Percentiles rank a stretch among this genome's conserved stretches.
Conservation (phyloP, 148 eudicot species). For the Salicornia ramosissima region DNA sequence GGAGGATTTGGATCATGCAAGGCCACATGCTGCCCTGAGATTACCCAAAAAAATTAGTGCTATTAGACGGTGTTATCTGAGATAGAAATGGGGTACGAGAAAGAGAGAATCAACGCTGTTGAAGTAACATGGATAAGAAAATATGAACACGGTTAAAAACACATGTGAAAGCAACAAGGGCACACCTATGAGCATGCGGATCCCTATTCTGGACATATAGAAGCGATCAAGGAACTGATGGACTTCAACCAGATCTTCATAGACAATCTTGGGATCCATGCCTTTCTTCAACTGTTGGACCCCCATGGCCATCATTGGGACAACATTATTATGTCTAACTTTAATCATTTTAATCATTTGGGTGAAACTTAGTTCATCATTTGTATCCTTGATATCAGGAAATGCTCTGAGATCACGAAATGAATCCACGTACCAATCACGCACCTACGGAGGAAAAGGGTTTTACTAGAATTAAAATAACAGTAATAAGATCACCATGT, state of each 20-base stretch:
- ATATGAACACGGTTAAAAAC: not conserved
- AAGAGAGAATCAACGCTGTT: not conserved
- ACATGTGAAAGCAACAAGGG: conserved; percentile 12
- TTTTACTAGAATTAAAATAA: not conserved
- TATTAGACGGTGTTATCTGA: conserved; percentile 11
- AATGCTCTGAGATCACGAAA: conserved; percentile 83
- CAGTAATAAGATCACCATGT: not conserved
- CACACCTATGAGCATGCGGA: conserved; percentile 97
- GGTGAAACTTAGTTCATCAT: conserved; percentile 76
- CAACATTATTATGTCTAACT: conserved; percentile 94
- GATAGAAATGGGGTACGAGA: not conserved
- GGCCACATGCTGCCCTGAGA: conserved; percentile 88
- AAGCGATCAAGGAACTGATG: conserved; percentile 95
- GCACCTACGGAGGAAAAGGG: conserved; percentile 44
- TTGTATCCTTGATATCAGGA: conserved; percentile 63
- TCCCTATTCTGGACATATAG: conserved; percentile 94
- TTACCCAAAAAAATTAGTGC: conserved; percentile 19
- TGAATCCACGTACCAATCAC: conserved; percentile 96
- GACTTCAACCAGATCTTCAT: conserved; percentile 63
- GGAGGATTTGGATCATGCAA: conserved; percentile 80
- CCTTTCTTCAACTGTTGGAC: conserved; percentile 84
- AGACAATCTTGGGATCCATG: conserved; percentile 52
- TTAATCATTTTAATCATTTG: conserved; percentile 83
- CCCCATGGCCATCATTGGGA: conserved; percentile 95
- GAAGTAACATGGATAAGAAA: not conserved